These are phyloP conservation scores for Tolypocladium paradoxum DNA, from an alignment of 2,329 filamentous ascomycete genomes.

Conservation along the genomic window DNA sequence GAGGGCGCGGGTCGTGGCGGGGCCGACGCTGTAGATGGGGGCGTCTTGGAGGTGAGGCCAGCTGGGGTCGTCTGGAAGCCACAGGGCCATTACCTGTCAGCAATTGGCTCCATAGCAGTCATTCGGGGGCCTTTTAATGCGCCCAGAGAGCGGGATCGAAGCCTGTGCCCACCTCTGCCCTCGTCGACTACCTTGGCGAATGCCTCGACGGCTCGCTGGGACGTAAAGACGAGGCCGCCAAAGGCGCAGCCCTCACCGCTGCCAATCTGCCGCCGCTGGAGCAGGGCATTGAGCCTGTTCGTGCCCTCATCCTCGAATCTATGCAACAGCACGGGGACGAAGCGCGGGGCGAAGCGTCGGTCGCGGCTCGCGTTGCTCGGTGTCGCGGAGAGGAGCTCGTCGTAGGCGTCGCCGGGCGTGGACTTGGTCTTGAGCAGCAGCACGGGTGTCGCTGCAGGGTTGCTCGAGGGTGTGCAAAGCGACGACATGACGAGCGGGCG, in stretches of 20 bases:
- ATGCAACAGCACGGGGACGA: constrained; percentile 71
- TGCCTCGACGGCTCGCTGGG: constrained; percentile 72
- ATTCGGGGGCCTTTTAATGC: background rate
- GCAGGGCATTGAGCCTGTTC: constrained; percentile 36
- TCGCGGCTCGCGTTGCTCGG: constrained; percentile 14
- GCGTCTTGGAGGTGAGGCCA: constrained; percentile 48
- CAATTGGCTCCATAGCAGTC: no score
- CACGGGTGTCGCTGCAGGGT: constrained; percentile 31
- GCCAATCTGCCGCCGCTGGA: constrained; percentile 34
- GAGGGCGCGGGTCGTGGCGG: constrained; percentile 69
- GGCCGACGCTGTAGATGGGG: constrained; percentile 67
- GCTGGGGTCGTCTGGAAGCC: constrained; percentile 2
- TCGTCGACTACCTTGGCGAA: constrained; percentile 54
- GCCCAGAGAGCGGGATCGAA: background rate
- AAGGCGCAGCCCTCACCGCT: constrained; percentile 33
- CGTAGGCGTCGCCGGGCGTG: constrained; percentile 58
- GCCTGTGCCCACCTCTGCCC: constrained; percentile 24
- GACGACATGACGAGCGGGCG: background rate
- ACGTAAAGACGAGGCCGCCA: constrained; percentile 75
- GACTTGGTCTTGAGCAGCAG: constrained; percentile 73
- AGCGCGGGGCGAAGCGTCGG: constrained; percentile 48
- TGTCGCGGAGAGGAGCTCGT: constrained; percentile 47
- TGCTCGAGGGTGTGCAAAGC: background rate
- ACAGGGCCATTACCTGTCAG: background rate
- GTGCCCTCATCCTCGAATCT: constrained; percentile 51